Evolutionary conservation across 805 yeast genomes (phyloP), one percentile per base, ranked within the genome.

Genomic region (Candida nemodendra): DNA sequence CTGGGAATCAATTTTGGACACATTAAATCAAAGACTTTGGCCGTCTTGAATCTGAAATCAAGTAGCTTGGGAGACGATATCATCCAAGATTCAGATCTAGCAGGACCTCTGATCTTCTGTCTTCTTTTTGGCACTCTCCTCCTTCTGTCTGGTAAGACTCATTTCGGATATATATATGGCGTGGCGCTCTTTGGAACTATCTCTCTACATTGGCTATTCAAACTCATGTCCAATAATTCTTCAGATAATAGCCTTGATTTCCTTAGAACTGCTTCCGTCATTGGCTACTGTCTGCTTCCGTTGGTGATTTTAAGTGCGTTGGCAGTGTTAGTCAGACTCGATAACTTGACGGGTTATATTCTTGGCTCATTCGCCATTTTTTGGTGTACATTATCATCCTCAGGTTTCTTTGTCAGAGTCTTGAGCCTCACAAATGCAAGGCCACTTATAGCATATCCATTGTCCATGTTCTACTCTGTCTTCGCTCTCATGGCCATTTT

Each of bases 401-500:
- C 96, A 9, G 97, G 96, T 2, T 84, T 93, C 57, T 87, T 93
- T 49, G 93, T 88, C 42, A 77, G 91, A 9, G 89, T 87, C 18
- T 70, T 93, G 55, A 86, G 80, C 54, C 70, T 93, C 42, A 79
- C 81, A 35, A 86, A 89, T 51, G 95, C 91, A 46, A 79, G 99
- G 54, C 81, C 84, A 4, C 74, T 93, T 45, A 84, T 93, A 42
- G 99, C 97, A 2, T 93, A 93, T 57, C 99, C 99, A 2, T 70
- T 93, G 54, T 81, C 84, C 11, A 78, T 93, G 66, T 91, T 91
- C 59, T 93, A 93, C 70, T 79, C 90, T 40, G 90, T 91, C 3
- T 93, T 93, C 71, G 96, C 97, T 22, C 72, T 93, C 50, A 89
- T 93, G 95, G 95, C 96, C 1, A 83, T 93, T 23, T 93, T 93